Evolutionary conservation across 73 alveolate genomes (phyloP), one percentile per base, ranked within the genome.

Genomic region (Uronychia setigera): DNA sequence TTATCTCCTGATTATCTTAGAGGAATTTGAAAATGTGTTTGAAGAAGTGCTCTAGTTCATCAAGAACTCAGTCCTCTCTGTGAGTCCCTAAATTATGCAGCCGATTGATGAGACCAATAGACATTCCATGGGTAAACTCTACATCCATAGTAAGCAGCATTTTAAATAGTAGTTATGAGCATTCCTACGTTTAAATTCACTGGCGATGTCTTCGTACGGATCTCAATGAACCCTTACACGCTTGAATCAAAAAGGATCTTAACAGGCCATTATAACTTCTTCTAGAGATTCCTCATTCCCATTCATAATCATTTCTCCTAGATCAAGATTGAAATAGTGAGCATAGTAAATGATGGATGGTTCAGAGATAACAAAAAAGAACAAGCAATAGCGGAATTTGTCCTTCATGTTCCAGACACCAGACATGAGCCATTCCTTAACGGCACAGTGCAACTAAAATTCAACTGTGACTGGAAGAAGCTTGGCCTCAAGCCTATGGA

Each of bases 251-350:
- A 78, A 34, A 78, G 79, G 74, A 79, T 86, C 32, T 79, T 78
- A 25, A 80, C 34, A 30, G 33, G 35, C 35, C 78, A 79, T 5
- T 19, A 75, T 57, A 90, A 89, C 29, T 83, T 88, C 58, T 11
- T 35, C 59, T 85, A 89, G 35, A 83, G 88, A 46, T 84, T 82
- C 58, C 84, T 67, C 83, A 78, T 89, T 32, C 95, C 95, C 0
- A 85, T 89, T 35, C 94, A 88, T 77, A 88, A 88, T 46, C 91
- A 88, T 60, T 88, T 82, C 88, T 59, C 59, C 59, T 74, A 84
- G 58, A 81, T 88, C 11, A 79, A 31, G 46, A 83, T 88, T 1
- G 91, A 83, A 27, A 88, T 88, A 14, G 33, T 88, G 57, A 81
- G 74, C 60, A 29, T 59, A 0, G 77, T 81, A 29, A 88, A 78